These are phyloP conservation scores for Camellia lanceoleosa DNA, from an alignment of 148 eudicot species.

Conservation along the genomic window DNA sequence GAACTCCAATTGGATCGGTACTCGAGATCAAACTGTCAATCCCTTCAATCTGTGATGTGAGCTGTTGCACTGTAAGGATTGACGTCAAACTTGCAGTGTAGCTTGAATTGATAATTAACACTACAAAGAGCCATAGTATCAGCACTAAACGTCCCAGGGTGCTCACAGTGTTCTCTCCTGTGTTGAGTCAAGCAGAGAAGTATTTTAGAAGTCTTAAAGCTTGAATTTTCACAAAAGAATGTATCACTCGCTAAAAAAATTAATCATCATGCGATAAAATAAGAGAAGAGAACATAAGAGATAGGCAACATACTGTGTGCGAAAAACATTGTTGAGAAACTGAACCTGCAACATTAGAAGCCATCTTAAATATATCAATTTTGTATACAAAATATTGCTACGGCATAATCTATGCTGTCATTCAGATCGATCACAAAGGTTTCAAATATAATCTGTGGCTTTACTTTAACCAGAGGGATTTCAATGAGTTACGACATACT, in stretches of 20 bases:
- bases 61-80: slow-evolving; percentile 79
- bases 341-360: slow-evolving; percentile 70
- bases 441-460: background rate
- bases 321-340: slow-evolving; percentile 93
- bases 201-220: slow-evolving; percentile 2
- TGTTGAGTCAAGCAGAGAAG: background rate
- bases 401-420: background rate
- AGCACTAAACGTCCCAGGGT: slow-evolving; percentile 68
- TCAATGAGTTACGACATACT: slow-evolving; percentile 21
- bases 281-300: slow-evolving; percentile 12
- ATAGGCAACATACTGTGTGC: slow-evolving; percentile 71
- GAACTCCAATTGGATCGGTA: slow-evolving; percentile 67
- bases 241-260: background rate
- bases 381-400: background rate
- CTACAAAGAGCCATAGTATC: slow-evolving; percentile 80
- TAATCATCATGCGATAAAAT: background rate
- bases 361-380: background rate
- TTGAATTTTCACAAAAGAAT: background rate
- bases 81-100: slow-evolving; percentile 95
- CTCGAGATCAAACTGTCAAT: slow-evolving; percentile 68
- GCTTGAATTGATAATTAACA: slow-evolving; percentile 79
- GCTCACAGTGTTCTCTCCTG: slow-evolving; percentile 84
- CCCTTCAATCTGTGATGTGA: slow-evolving; percentile 60
- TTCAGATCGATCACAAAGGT: background rate
- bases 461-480: background rate